phyloP scores from a whole-genome alignment of 1,139 yeast genomes.

The Torulaspora pretoriensis region DNA sequence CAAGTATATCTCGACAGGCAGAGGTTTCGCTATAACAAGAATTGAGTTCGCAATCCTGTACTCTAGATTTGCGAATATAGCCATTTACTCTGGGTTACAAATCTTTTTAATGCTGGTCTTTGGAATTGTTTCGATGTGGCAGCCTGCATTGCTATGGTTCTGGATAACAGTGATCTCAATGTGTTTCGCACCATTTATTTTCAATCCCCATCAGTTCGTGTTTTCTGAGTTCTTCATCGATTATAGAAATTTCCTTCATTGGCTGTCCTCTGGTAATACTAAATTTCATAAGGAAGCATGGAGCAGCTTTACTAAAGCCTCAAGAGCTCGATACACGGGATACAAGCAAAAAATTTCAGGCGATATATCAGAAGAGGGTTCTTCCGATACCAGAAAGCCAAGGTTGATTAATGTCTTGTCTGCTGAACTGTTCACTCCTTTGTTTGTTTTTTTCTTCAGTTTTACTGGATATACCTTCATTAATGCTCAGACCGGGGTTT shows the following conservation, averaged over 20 bases:
- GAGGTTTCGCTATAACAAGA: constrained; percentile 78
- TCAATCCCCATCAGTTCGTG: constrained; percentile 83
- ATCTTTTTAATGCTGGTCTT: constrained; percentile 56
- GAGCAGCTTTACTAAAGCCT: constrained; percentile 50
- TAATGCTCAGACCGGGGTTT: constrained; percentile 66
- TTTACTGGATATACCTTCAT: constrained; percentile 63
- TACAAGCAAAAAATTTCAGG: constrained; percentile 45
- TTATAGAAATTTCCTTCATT: constrained; percentile 57
- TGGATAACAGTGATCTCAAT: constrained; percentile 71
- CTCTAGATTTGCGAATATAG: constrained; percentile 57
- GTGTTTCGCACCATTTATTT: constrained; percentile 73
- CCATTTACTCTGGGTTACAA: constrained; percentile 63
- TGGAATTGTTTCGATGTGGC: constrained; percentile 70
- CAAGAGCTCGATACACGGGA: constrained; percentile 65
- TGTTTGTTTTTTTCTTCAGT: constrained; percentile 42
- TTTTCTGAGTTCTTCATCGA: constrained; percentile 67
- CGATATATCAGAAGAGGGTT: constrained; percentile 36
- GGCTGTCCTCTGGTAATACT: constrained; percentile 67
- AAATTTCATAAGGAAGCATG: constrained; percentile 52
- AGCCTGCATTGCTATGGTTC: constrained; percentile 74
- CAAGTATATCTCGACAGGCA: constrained; percentile 73
- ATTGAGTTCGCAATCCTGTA: constrained; percentile 56
- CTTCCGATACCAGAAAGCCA: constrained; percentile 40
- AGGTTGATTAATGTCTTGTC: constrained; percentile 48
- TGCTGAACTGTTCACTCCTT: constrained; percentile 52